A percentile compares a stretch with the other conserved stretches of the same genome.
These are phyloP conservation scores for Musa itinerans DNA, from an alignment of 176 grass and related monocot species.

Conservation along the genomic window DNA sequence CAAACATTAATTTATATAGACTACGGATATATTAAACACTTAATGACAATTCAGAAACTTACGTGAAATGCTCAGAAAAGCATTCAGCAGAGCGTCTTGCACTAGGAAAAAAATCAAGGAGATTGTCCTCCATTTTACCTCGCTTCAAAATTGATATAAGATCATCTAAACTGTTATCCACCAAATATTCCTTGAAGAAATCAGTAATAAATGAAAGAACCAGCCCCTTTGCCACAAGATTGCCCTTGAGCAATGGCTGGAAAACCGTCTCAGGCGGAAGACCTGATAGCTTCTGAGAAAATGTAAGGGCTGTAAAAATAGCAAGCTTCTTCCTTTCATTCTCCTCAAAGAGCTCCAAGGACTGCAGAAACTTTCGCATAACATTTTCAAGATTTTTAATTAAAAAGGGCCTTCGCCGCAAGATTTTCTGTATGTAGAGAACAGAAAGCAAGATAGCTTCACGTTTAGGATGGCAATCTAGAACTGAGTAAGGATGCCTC, in stretches of 20 bases:
- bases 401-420: constrained; percentile 78
- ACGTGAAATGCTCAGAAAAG: constrained; percentile 87
- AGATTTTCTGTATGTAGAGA: constrained; percentile 88
- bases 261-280: constrained; percentile 88
- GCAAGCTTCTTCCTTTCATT: constrained; percentile 87
- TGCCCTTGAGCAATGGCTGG: constrained; percentile 85
- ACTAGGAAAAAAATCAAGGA: constrained; percentile 79
- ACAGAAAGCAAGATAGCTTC: constrained; percentile 77
- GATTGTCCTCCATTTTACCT: constrained; percentile 92
- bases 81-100: constrained; percentile 59
- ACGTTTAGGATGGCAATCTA: constrained; percentile 59
- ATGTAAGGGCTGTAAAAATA: constrained; percentile 90
- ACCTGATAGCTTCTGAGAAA: constrained; percentile 93
- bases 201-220: constrained; percentile 91
- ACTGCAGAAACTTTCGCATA: constrained; percentile 80
- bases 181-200: constrained; percentile 90
- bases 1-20: neutral
- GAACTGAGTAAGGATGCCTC: constrained; percentile 58
- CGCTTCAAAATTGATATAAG: constrained; percentile 82
- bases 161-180: constrained; percentile 95
- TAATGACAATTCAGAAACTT: constrained; percentile 5
- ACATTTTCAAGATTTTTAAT: constrained; percentile 99
- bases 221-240: constrained; percentile 93
- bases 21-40: neutral
- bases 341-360: constrained; percentile 86